Evolutionary conservation across 2,329 filamentous ascomycete species (phyloP).

Genomic region (Amylocarpus encephaloides): DNA sequence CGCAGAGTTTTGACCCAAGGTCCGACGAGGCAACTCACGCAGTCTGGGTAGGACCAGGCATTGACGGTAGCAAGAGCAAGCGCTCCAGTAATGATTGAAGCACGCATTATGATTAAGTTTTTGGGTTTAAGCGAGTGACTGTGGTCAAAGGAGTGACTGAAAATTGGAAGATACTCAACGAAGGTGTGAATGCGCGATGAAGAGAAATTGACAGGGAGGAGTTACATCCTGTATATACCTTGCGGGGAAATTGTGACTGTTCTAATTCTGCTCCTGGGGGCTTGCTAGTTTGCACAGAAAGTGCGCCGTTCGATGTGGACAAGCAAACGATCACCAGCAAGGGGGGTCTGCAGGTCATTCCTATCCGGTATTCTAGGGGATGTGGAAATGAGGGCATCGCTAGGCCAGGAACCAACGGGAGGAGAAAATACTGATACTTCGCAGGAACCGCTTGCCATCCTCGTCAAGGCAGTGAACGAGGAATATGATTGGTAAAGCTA

Average conservation of each 20-base stretch:
- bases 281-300: background rate
- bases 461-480: background rate
- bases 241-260: background rate
- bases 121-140: constrained; percentile 1
- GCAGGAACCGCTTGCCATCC: background rate
- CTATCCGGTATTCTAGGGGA: background rate
- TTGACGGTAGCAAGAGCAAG: constrained; percentile 16
- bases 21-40: constrained; percentile 13
- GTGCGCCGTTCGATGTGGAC: background rate
- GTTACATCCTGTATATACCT: background rate
- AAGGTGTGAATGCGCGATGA: background rate
- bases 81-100: constrained; percentile 11
- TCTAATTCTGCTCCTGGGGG: background rate
- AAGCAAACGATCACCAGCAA: background rate
- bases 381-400: background rate
- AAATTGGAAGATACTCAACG: background rate
- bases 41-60: constrained; percentile 21
- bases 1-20: too few species aligned
- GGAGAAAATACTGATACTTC: background rate
- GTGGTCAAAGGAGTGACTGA: background rate
- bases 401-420: background rate
- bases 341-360: background rate
- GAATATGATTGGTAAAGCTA: background rate
- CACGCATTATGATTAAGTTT: constrained; percentile 15
- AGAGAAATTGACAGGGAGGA: background rate